Conservation (phyloP, 352 stramenopile genomes). For the Pythium dissotocum region DNA sequence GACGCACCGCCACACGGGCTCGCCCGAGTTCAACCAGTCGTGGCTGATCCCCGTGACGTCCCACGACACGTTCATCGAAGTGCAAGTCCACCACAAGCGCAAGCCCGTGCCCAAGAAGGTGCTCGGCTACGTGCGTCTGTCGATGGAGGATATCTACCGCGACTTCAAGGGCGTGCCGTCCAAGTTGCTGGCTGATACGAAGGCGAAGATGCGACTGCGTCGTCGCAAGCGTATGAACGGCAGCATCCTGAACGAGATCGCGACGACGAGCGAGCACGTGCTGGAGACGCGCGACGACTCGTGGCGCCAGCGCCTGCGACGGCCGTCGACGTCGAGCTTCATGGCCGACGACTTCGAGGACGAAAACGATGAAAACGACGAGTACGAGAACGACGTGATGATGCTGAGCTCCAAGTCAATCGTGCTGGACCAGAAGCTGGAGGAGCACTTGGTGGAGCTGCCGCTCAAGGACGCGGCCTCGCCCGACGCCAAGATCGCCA, state of each 20-base stretch:
- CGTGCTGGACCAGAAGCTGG: constrained; percentile 50
- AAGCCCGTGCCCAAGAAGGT: constrained; percentile 84
- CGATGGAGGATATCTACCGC: constrained; percentile 85
- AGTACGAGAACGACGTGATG: constrained; percentile 67
- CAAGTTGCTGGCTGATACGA: constrained; percentile 67
- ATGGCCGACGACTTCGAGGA: constrained; percentile 33
- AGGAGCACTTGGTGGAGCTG: constrained; percentile 48
- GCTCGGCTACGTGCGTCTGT: constrained; percentile 70
- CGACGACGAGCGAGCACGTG: constrained; percentile 31
- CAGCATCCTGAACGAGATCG: constrained; percentile 81
- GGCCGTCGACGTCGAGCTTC: constrained; percentile 35
- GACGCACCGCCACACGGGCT: constrained; percentile 57
- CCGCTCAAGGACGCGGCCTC: constrained; percentile 50
- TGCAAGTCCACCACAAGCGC: constrained; percentile 83
- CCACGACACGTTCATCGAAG: constrained; percentile 74
- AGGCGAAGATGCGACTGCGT: constrained; percentile 76
- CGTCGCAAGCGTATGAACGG: constrained; percentile 74
- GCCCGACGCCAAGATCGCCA: constrained; percentile 57
- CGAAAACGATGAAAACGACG: constrained; percentile 47
- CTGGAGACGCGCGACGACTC: constrained; percentile 68
- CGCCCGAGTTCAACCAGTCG: constrained; percentile 82
- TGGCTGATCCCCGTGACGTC: constrained; percentile 77
- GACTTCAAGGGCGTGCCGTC: constrained; percentile 75
- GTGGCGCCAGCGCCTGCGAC: constrained; percentile 63
- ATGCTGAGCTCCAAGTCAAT: constrained; percentile 64